phyloP scores from a whole-genome alignment of 768 basidiomycete genomes.

The Phaffia australis region DNA sequence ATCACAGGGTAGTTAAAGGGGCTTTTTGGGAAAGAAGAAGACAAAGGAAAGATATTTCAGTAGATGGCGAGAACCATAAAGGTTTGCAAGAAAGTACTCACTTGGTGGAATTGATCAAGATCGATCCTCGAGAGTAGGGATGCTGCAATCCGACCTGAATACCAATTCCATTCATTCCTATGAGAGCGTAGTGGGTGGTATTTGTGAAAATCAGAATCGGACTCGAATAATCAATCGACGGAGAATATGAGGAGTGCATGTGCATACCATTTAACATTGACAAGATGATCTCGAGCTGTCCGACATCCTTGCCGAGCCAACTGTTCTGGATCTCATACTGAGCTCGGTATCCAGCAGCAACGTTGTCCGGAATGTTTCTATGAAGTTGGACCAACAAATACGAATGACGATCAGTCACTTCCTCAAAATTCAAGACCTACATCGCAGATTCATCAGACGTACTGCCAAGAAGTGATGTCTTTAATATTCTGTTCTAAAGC shows the following conservation, averaged over 20 bases:
- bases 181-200: background rate
- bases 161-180: conserved; percentile 39
- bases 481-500: conserved; percentile 17
- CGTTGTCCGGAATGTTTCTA: conserved; percentile 30
- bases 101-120: conserved; percentile 43
- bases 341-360: conserved; percentile 31
- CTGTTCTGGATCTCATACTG: conserved; percentile 34
- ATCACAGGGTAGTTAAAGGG: conserved; percentile 54
- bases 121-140: conserved; percentile 44
- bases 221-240: background rate
- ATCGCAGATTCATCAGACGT: too few relatives aligned
- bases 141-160: conserved; percentile 61
- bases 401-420: background rate
- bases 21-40: background rate
- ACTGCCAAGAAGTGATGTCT: conserved; percentile 31
- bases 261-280: conserved; percentile 30
- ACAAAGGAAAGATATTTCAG: too few relatives aligned
- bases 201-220: background rate
- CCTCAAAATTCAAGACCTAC: too few relatives aligned
- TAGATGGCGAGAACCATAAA: too few relatives aligned
- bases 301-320: conserved; percentile 30
- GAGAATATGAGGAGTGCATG: conserved; percentile 20
- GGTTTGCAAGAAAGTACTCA: too few relatives aligned
- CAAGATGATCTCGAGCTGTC: conserved; percentile 35
- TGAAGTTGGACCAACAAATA: conserved; percentile 30